Base-by-base conservation (phyloP, 306 rosid genomes). In the Abrus precatorius region DNA sequence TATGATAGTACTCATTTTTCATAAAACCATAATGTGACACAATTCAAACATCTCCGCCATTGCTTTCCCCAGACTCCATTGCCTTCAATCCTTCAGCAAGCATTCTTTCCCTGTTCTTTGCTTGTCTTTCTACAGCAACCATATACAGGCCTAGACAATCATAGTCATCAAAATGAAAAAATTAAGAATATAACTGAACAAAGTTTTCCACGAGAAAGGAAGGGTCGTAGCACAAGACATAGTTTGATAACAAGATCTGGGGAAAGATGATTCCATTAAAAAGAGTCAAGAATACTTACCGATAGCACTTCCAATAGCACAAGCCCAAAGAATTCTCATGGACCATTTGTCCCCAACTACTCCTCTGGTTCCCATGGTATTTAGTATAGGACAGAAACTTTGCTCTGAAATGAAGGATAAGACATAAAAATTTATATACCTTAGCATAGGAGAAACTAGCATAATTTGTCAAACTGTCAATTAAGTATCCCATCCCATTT, bases 321-420 rank as follows among this genome's bases (percentile, higher is more conserved):
- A 83, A 72, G 67, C 79, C 89, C 89, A 86, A 72, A 86, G 89
- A 83, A 83, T 12, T 86, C 89, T 86, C 89, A 86, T 86, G 11
- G 89, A 80, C 89, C 89, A 86, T 69, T 80, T 83, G 79, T 86
- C 89, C 50, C 55, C 56, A 47, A 86, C 77, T 38, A 86, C 81
- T 80, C 89, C 89, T 60, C 89, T 73, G 55, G 82, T 41, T 86
- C 78, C 81, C 89, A 86, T 86, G 77, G 71, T 55, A 36, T 32
- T 56, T 32, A 81, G 44, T 57, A 34, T 70, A 27, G 63, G 77
- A 49, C 14, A 78, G 48, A 70, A 79, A 48, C 48, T 70, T 63
- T 47, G 33, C 57, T 41, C 80, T 79, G 73, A 48, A 30, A 80
- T 55, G 50, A 63, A 74, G 47, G 59, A 56, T 38, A 12, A 64